A percentile compares a stretch with the other conserved stretches of the same genome.
phyloP scores from a whole-genome alignment of 1,284 basidiomycete genomes.

The Fomitopsis schrenkii region DNA sequence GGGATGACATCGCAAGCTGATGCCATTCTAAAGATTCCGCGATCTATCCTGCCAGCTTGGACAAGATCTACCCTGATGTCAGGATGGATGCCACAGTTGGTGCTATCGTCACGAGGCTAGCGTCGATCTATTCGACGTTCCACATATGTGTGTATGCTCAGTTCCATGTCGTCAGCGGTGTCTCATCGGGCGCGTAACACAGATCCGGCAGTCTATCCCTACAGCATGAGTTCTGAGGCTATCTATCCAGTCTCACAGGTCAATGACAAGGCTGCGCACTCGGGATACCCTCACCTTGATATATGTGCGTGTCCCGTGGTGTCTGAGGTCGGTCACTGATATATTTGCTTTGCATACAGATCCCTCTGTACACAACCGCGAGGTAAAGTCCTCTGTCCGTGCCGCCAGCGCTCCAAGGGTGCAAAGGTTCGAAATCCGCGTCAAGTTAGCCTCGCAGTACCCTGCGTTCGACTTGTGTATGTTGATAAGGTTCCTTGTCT shows the following conservation, averaged over 20 bases:
- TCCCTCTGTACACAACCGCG: slow-evolving; percentile 30
- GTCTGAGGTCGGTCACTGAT: neutral
- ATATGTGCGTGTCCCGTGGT: slow-evolving; percentile 1
- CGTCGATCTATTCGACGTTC: slow-evolving; percentile 12
- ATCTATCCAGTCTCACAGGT: neutral
- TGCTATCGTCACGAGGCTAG: neutral
- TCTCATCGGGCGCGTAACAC: neutral
- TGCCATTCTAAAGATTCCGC: slow-evolving; percentile 13
- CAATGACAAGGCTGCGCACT: neutral
- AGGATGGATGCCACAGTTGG: neutral
- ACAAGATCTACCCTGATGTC: slow-evolving; percentile 13
- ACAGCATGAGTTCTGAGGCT: neutral
- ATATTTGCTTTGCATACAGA: slow-evolving; percentile 15
- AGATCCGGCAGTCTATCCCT: neutral
- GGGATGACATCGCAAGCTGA: neutral
- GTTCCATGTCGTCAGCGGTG: too few relatives aligned
- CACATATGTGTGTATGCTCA: slow-evolving; percentile 13
- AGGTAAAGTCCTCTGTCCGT: slow-evolving; percentile 16
- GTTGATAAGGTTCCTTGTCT: neutral
- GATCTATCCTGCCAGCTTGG: slow-evolving; percentile 14
- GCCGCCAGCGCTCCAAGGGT: neutral
- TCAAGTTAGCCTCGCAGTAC: slow-evolving; percentile 1
- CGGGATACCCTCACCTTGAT: slow-evolving; percentile 9
- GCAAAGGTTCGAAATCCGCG: neutral
- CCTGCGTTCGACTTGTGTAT: slow-evolving; percentile 3